Conservation (phyloP, 2,329 filamentous ascomycete genomes). For the Stromatinia cepivora region DNA sequence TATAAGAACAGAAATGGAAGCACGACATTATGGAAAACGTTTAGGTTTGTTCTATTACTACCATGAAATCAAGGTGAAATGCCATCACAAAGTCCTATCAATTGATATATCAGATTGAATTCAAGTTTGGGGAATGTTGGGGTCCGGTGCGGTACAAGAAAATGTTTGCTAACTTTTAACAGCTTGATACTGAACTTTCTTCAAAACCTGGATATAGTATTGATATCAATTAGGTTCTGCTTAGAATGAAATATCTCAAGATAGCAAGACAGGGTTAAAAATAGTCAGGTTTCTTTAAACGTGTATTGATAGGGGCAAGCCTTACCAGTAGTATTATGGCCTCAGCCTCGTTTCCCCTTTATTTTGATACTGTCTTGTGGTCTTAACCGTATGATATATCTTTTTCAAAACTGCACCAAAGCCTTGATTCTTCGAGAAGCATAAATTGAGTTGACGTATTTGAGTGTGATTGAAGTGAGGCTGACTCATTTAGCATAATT, state of each 20-base stretch:
- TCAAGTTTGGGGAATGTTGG: neutral
- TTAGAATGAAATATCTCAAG: too few relatives aligned
- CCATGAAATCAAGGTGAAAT: neutral
- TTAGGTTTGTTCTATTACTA: neutral
- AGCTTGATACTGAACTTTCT: neutral
- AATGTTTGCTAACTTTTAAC: neutral
- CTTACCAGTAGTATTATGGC: neutral
- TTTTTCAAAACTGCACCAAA: too few relatives aligned
- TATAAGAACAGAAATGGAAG: neutral
- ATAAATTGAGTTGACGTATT: too few relatives aligned
- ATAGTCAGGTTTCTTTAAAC: neutral
- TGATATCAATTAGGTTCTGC: too few relatives aligned
- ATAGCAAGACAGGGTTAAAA: neutral
- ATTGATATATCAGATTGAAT: neutral
- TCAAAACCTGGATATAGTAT: neutral
- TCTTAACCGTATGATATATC: too few relatives aligned
- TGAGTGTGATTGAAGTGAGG: neutral
- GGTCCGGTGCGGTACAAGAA: neutral
- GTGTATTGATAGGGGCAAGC: neutral
- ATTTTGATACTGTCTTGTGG: neutral
- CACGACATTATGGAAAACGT: neutral
- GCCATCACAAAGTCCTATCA: neutral
- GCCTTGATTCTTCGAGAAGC: neutral
- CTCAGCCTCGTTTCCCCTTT: neutral
- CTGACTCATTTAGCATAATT: neutral